Base-by-base conservation (phyloP, 805 yeast species). In the Wickerhamomyces bovis region DNA sequence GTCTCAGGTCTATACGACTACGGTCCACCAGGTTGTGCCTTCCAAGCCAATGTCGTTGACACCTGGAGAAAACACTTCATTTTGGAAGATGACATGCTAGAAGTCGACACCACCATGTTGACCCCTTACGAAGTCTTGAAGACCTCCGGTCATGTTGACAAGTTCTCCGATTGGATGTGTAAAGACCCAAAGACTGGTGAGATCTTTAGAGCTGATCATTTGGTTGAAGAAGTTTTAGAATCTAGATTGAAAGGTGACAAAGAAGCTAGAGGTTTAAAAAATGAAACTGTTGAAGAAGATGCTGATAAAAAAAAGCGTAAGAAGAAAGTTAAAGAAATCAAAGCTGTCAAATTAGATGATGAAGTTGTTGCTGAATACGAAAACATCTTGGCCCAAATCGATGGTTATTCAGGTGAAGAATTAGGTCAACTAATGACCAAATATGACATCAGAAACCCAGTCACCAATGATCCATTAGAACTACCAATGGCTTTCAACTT, bases 151-250 rank as follows among this genome's bases (percentile, higher is more conserved):
- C 99, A 94, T 69, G 99, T 94, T 54, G 99, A 94, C 69, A 94
- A 94, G 75, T 94, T 94, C 65, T 88, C 97, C 55, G 99, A 94
- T 69, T 94, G 96, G 97, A 94, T 94, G 99, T 89, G 97, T 70
- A 83, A 86, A 62, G 99, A 94, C 69, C 73, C 81, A 62, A 87
- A 87, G 66, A 87, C 97, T 38, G 99, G 99, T 56, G 99, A 94
- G 72, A 94, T 94, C 58, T 94, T 94, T 76, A 81, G 99, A 71
- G 98, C 97, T 44, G 99, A 94, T 69, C 99, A 94, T 69, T 75
- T 94, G 60, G 95, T 94, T 43, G 99, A 94, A 73, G 99, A 94
- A 73, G 99, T 95, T 12, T 74, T 94, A 58, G 99, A 94, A 74
- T 77, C 96, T 49, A 81, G 99, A 67, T 78, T 94, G 68, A 94